Evolutionary conservation across 2,329 filamentous ascomycete genomes (phyloP).

Genomic region (Colletotrichum lupini): DNA sequence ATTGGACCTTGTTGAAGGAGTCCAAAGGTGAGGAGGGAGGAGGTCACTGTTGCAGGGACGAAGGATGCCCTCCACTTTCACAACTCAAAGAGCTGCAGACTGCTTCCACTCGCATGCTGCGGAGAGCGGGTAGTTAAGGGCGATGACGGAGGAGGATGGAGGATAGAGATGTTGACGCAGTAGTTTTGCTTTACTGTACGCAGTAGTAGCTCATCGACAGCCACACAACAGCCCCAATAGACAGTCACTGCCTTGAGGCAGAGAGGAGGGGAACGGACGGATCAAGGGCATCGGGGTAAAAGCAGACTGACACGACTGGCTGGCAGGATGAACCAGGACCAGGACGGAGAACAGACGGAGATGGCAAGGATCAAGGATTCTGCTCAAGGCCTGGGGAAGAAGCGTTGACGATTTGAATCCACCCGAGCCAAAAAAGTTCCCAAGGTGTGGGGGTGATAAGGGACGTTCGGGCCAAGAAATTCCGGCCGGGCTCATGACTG

Average conservation of each 20-base stretch:
- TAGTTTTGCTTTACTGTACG: not conserved
- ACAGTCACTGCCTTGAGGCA: not conserved
- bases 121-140: no score
- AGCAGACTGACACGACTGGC: slow-evolving; percentile 12
- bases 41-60: not conserved
- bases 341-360: not conserved
- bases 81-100: not conserved
- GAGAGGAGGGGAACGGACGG: slow-evolving; percentile 8
- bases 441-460: slow-evolving; percentile 34
- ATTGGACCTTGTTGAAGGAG: not conserved
- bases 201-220: no score
- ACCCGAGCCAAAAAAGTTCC: slow-evolving; percentile 34
- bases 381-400: slow-evolving; percentile 19
- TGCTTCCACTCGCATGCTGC: not conserved
- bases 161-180: not conserved
- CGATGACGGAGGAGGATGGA: not conserved
- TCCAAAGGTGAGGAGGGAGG: not conserved
- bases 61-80: not conserved
- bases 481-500: not conserved
- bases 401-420: slow-evolving; percentile 1
- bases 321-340: not conserved
- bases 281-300: slow-evolving; percentile 22
- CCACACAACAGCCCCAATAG: not conserved
- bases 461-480: slow-evolving; percentile 2
- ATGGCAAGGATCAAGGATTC: not conserved